phyloP scores from a whole-genome alignment of 2,329 filamentous ascomycete species.

The Trichoderma aggressivum region DNA sequence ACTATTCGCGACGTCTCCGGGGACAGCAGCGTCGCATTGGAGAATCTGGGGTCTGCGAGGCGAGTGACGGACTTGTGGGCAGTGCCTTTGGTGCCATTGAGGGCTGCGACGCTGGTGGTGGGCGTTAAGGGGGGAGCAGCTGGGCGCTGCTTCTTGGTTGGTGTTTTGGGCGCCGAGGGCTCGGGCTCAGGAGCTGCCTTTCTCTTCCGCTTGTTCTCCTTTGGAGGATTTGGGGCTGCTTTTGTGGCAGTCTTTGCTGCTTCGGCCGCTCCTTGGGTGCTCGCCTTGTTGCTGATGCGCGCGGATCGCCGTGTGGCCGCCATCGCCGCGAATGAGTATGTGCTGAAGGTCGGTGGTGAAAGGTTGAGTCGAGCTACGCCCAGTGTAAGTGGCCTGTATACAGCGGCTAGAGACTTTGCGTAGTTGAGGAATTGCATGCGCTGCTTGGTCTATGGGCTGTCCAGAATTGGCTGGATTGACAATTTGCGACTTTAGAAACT shows the following conservation, averaged over 20 bases:
- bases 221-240: not conserved
- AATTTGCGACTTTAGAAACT: not conserved
- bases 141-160: constrained; percentile 31
- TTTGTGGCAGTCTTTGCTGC: not conserved
- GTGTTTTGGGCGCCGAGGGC: constrained; percentile 27
- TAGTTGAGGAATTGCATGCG: not conserved
- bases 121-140: constrained; percentile 42
- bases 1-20: constrained; percentile 65
- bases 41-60: constrained; percentile 60
- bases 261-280: not conserved
- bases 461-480: not conserved
- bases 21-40: constrained; percentile 69
- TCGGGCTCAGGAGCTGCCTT: constrained; percentile 28
- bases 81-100: constrained; percentile 35
- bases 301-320: constrained; percentile 39
- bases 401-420: not conserved
- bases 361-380: not conserved
- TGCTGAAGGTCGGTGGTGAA: not conserved
- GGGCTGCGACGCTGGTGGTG: constrained; percentile 43
- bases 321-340: constrained; percentile 21
- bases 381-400: not conserved
- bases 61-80: constrained; percentile 45
- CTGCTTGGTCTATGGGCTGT: not conserved
- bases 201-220: constrained; percentile 33
- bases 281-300: constrained; percentile 34